A percentile compares a stretch with the other conserved stretches of the same genome.
Evolutionary conservation across 2,329 filamentous ascomycete species (phyloP).

Genomic region (Cladophialophora exuberans): DNA sequence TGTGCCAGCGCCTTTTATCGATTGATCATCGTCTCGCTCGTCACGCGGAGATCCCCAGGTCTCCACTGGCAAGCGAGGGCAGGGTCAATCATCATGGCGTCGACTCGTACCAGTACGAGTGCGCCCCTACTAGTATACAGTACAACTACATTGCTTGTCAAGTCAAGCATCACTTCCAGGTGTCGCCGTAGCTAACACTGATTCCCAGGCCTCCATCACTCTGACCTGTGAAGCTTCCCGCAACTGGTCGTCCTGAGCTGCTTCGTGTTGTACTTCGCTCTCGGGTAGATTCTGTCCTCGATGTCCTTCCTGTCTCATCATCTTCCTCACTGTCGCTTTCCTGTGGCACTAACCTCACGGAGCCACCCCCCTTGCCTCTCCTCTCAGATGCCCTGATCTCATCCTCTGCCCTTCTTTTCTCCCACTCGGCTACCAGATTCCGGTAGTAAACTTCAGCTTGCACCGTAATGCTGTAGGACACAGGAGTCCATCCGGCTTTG

Average conservation of each 20-base stretch:
- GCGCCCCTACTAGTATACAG: neutral
- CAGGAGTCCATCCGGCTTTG: constrained; percentile 77
- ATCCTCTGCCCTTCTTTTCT: constrained; percentile 59
- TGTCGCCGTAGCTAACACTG: constrained; percentile 26
- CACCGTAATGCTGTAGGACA: constrained; percentile 80
- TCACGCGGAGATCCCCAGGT: constrained; percentile 4
- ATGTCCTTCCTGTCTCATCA: constrained; percentile 1
- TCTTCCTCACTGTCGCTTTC: constrained; percentile 28
- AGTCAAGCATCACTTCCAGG: constrained; percentile 32
- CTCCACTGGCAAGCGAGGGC: neutral
- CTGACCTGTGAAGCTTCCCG: constrained; percentile 2
- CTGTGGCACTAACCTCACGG: constrained; percentile 26
- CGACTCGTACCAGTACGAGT: too few species aligned
- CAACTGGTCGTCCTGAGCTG: neutral
- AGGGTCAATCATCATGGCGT: neutral
- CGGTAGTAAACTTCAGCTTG: constrained; percentile 86
- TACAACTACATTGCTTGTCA: too few species aligned
- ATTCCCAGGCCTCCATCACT: constrained; percentile 31
- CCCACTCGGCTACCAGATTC: constrained; percentile 71
- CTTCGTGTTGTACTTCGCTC: constrained; percentile 16
- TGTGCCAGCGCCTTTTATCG: constrained; percentile 5
- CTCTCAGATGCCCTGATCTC: constrained; percentile 24
- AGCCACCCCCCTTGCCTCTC: constrained; percentile 26
- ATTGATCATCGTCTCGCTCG: constrained; percentile 10
- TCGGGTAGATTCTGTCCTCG: constrained; percentile 8